Percentiles rank a stretch among this genome's conserved stretches.
Evolutionary conservation across 257 asterid species (phyloP).

Genomic region (Jacaranda copaia): DNA sequence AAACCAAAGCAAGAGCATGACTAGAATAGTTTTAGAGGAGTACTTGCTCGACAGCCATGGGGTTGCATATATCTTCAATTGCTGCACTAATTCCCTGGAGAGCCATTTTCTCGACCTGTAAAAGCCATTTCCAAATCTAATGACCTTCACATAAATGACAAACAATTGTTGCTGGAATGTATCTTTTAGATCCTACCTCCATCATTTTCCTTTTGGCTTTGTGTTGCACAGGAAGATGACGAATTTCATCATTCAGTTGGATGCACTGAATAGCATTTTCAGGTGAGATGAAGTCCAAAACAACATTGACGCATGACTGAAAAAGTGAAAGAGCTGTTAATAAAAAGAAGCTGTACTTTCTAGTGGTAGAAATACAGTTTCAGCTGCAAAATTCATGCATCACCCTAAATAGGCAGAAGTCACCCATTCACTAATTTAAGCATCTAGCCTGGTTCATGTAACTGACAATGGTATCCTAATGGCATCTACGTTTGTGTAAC

Average conservation of each 20-base stretch:
- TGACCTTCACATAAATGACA: background rate
- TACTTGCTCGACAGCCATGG: constrained; percentile 57
- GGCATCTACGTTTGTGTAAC: background rate
- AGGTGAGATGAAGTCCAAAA: constrained; percentile 92
- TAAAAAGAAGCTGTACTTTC: constrained; percentile 28
- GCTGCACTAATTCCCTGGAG: constrained; percentile 72
- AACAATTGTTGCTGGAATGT: background rate
- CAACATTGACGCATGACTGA: constrained; percentile 85
- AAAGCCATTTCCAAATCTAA: constrained; percentile 27
- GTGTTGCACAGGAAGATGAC: constrained; percentile 80
- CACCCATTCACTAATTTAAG: background rate
- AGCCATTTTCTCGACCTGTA: constrained; percentile 90
- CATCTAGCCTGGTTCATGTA: too few relatives aligned
- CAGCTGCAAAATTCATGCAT: constrained; percentile 9
- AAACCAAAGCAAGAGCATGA: background rate
- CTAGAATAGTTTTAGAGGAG: constrained; percentile 28
- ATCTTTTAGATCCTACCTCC: constrained; percentile 58
- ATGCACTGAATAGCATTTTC: constrained; percentile 83
- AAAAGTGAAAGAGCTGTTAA: constrained; percentile 36
- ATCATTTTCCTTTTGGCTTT: constrained; percentile 72
- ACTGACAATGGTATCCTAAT: too few relatives aligned
- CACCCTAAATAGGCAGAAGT: constrained; percentile 6
- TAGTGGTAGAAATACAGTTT: constrained; percentile 13
- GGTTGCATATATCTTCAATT: constrained; percentile 61
- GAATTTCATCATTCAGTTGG: constrained; percentile 80